Conservation (phyloP, 371 early-diverging fungal species). For the Conidiobolus coronatus region DNA sequence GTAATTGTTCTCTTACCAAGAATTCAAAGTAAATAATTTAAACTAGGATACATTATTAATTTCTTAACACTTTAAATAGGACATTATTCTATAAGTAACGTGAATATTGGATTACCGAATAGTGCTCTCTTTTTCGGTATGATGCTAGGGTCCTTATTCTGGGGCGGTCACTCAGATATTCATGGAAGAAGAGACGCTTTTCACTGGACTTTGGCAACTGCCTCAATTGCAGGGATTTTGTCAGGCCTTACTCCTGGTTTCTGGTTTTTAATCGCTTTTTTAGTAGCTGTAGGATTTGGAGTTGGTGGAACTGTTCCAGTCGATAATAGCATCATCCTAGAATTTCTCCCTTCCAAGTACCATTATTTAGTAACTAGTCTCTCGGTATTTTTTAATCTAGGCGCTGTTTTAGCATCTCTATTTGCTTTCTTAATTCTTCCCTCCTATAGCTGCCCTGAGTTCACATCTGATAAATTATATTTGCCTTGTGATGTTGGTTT, state of each 20-base stretch:
- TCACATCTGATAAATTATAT: constrained; percentile 10
- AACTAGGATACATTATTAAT: background rate
- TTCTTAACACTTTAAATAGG: background rate
- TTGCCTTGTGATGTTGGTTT: constrained; percentile 19
- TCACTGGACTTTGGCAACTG: constrained; percentile 46
- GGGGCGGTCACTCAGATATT: constrained; percentile 57
- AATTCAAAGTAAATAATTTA: constrained; percentile 22
- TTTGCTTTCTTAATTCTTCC: constrained; percentile 16
- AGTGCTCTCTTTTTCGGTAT: constrained; percentile 53
- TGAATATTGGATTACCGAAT: constrained; percentile 30
- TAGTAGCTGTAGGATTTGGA: constrained; percentile 39
- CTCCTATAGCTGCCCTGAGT: constrained; percentile 29
- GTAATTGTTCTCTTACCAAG: constrained; percentile 39
- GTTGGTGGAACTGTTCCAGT: constrained; percentile 84
- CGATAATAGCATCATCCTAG: constrained; percentile 62
- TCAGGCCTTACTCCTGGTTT: constrained; percentile 44
- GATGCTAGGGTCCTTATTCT: constrained; percentile 60
- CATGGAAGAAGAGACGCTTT: constrained; percentile 58
- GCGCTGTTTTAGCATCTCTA: constrained; percentile 48
- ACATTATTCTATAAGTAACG: constrained; percentile 29
- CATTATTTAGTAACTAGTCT: constrained; percentile 62
- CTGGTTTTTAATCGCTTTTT: constrained; percentile 14
- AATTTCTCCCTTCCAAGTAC: constrained; percentile 51
- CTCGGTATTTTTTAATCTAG: constrained; percentile 65
- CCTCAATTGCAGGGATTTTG: constrained; percentile 39